A percentile compares a stretch with the other conserved stretches of the same genome.
phyloP scores from a whole-genome alignment of 495 filamentous ascomycete species.

The Penicillium ucsense region DNA sequence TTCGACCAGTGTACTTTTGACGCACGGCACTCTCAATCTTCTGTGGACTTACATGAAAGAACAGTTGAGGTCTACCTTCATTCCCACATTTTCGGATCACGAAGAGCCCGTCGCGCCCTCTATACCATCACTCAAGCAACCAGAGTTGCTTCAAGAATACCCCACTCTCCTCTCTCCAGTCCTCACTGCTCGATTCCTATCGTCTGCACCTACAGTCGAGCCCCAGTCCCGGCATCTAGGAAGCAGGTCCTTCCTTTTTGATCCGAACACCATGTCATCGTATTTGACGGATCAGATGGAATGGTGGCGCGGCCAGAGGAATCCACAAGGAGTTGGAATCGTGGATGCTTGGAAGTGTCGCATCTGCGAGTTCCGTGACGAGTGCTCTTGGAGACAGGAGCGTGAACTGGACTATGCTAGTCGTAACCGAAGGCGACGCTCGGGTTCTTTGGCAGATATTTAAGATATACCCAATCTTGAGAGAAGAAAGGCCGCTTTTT shows the following conservation, averaged over 20 bases:
- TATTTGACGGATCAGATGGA: slow-evolving; percentile 62
- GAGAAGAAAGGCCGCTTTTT: neutral
- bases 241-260: slow-evolving; percentile 58
- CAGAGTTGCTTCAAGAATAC: slow-evolving; percentile 48
- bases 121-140: slow-evolving; percentile 43
- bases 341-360: slow-evolving; percentile 89
- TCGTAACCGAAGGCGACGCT: slow-evolving; percentile 17
- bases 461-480: neutral
- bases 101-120: slow-evolving; percentile 21
- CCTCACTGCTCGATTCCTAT: slow-evolving; percentile 36
- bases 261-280: slow-evolving; percentile 46
- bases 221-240: slow-evolving; percentile 46
- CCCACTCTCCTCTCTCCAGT: slow-evolving; percentile 36
- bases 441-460: slow-evolving; percentile 5
- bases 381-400: slow-evolving; percentile 52
- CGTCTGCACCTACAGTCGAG: slow-evolving; percentile 21
- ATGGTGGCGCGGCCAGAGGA: slow-evolving; percentile 81
- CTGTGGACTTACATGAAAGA: slow-evolving; percentile 63
- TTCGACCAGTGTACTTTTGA: slow-evolving; percentile 45
- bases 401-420: slow-evolving; percentile 36
- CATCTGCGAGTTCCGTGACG: slow-evolving; percentile 52
- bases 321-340: slow-evolving; percentile 69
- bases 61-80: slow-evolving; percentile 55
- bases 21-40: slow-evolving; percentile 46
- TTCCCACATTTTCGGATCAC: slow-evolving; percentile 20